Conservation (phyloP, 257 asterid species). For the Petunia secreta region DNA sequence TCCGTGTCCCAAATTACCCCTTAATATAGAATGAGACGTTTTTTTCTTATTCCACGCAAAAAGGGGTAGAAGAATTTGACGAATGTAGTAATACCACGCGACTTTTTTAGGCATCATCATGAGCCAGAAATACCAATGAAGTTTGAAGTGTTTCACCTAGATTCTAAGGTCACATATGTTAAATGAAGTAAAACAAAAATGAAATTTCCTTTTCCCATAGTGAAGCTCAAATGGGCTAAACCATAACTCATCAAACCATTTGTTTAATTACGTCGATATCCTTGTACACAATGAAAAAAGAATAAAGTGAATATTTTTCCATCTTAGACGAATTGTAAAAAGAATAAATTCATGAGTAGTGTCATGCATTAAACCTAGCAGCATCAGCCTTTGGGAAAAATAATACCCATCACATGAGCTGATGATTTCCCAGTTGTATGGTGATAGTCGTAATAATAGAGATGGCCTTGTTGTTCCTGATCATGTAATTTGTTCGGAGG, state of each 20-base stretch:
- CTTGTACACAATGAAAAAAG: background rate
- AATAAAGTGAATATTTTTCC: background rate
- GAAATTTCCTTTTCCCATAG: no score
- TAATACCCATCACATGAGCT: background rate
- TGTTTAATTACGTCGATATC: background rate
- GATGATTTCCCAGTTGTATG: background rate
- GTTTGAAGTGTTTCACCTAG: no score
- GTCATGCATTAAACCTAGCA: background rate
- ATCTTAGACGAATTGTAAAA: background rate
- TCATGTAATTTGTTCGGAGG: conserved; percentile 33
- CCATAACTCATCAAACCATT: background rate
- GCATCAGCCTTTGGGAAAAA: background rate
- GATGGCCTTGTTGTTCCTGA: background rate
- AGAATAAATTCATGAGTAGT: background rate
- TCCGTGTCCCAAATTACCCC: no score
- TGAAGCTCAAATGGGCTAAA: background rate
- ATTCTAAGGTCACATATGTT: no score
- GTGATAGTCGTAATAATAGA: no score
- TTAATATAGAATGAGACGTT: no score
- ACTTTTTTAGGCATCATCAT: no score
- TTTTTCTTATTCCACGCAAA: no score
- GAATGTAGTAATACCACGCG: no score
- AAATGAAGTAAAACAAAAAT: no score
- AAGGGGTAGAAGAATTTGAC: no score
- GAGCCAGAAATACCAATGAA: no score